Conservation (phyloP, 495 filamentous ascomycete genomes). For the Hypoxylon fuscum region DNA sequence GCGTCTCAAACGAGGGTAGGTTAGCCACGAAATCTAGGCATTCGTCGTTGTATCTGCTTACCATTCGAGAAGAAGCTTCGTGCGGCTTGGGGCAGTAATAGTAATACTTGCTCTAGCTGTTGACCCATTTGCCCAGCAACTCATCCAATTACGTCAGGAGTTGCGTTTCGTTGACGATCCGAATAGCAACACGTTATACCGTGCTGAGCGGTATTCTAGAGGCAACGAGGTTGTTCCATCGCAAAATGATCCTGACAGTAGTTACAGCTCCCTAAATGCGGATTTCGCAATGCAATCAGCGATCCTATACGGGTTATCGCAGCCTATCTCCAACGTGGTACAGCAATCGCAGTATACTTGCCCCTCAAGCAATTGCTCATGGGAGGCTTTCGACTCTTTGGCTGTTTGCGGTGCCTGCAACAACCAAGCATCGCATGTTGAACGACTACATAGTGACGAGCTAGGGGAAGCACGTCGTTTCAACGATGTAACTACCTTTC, state of each 20-base stretch:
- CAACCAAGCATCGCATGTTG: not conserved
- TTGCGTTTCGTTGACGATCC: not conserved
- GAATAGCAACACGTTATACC: not conserved
- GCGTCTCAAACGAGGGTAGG: not conserved
- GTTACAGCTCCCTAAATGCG: not conserved
- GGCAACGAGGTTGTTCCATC: not conserved
- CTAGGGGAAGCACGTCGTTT: too few species aligned
- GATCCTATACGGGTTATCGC: not conserved
- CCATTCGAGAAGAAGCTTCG: not conserved
- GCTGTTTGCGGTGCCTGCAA: not conserved
- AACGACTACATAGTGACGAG: not conserved
- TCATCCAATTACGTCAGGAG: not conserved
- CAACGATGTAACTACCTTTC: not conserved
- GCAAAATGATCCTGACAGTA: too few species aligned
- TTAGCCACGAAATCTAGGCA: not conserved
- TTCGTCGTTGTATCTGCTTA: too few species aligned
- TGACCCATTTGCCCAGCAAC: not conserved
- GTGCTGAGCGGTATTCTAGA: not conserved
- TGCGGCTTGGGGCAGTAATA: not conserved
- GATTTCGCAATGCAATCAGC: not conserved
- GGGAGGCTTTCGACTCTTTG: not conserved
- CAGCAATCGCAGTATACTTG: not conserved
- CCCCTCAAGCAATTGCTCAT: not conserved
- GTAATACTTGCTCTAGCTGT: not conserved
- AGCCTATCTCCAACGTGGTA: not conserved